These are phyloP conservation scores for Croton setiger DNA, from an alignment of 441 rosid species.

Conservation along the genomic window DNA sequence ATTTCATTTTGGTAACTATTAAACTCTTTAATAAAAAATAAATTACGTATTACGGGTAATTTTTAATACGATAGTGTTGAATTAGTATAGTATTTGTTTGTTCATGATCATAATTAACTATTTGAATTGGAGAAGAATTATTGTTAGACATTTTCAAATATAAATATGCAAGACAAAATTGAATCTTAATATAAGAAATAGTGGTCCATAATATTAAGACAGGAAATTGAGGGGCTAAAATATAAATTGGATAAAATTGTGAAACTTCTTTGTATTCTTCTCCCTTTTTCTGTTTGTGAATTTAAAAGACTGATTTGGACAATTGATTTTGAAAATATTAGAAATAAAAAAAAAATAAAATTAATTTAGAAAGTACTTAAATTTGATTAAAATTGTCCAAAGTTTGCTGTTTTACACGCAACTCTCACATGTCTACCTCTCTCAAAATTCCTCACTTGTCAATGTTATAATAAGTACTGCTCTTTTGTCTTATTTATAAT, in stretches of 20 bases:
- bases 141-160: neutral
- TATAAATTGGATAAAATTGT: neutral
- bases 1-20: too few relatives aligned
- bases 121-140: too few relatives aligned
- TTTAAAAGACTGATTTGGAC: slow-evolving; percentile 24
- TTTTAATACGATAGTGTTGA: too few relatives aligned
- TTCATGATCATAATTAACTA: too few relatives aligned
- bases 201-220: slow-evolving; percentile 22
- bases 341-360: too few relatives aligned
- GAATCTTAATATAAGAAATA: slow-evolving; percentile 34
- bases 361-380: neutral
- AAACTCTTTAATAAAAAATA: too few relatives aligned
- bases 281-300: neutral
- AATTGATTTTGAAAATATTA: neutral
- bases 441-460: neutral
- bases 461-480: neutral
- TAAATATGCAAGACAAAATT: slow-evolving; percentile 31
- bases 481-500: slow-evolving; percentile 1
- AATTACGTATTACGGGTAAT: too few relatives aligned
- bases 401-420: slow-evolving; percentile 22
- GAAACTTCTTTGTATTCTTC: neutral
- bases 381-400: neutral
- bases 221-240: slow-evolving; percentile 1
- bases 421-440: slow-evolving; percentile 15
- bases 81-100: too few relatives aligned